Evolutionary conservation across 1,139 yeast species (phyloP), one percentile per base, ranked within the genome.

Genomic region (Candida tropicalis): DNA sequence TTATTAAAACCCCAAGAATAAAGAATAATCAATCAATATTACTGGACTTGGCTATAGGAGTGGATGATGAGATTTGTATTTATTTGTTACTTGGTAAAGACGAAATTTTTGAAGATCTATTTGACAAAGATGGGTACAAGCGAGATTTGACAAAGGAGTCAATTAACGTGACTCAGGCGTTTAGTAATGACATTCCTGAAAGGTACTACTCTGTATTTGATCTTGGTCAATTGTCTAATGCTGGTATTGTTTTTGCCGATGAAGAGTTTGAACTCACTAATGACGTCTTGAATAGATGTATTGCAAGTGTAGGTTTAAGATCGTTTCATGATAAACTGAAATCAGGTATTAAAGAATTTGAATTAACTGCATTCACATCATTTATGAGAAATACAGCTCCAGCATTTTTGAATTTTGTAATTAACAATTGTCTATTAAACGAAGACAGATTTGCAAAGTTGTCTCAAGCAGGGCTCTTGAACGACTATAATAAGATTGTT

Each of bases 281-380:
- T 1, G 44, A 46, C 1, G 43, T 57, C 1, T 35, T 60, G 31
- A 44, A 51, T 28, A 49, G 75, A 36, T 58, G 59, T 2, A 38
- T 79, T 2, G 82, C 81, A 0, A 72, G 82, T 0, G 54, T 69
- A 2, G 84, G 79, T 0, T 55, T 68, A n/a, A 72, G 71, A 45
- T 60, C 69, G 1, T 48, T 47, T 16, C 49, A 51, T 4, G 51
- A 45, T 10, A 26, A 40, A n/a, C 16, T 13, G 40, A 3, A 28
- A 5, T 18, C 35, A 20, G 27, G 33, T 2, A 41, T 47, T 2
- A 54, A 45, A 26, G 54, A 57, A 11, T 41, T 66, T 46, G 82
- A 78, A 47, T 45, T 81, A 3, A 79, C 86, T 0, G 77, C 75
- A 2, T 75, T 78, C 45, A 73, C 82, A 0, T 79, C 87, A 0